These are phyloP conservation scores for Vinca minor DNA, from an alignment of 257 asterid genomes.

Conservation along the genomic window DNA sequence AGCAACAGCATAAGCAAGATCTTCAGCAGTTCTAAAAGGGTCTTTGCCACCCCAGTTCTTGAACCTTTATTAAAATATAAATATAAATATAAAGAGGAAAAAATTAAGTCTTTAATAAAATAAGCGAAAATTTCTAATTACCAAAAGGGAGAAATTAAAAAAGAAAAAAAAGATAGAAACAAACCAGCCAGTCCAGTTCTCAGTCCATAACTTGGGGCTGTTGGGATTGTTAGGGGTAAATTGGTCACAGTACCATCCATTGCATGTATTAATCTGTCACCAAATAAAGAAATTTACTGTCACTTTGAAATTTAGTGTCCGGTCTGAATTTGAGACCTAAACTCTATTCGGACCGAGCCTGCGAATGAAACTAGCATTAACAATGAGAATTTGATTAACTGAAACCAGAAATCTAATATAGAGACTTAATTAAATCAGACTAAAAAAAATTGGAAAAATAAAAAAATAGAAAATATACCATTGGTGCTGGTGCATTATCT, in stretches of 20 bases:
- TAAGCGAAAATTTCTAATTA: too few relatives aligned
- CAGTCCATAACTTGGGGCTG: conserved; percentile 86
- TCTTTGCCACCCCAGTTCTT: conserved; percentile 60
- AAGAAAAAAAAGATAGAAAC: background rate
- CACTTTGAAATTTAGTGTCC: too few relatives aligned
- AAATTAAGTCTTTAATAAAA: background rate
- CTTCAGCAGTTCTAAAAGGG: conserved; percentile 64
- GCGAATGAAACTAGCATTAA: too few relatives aligned
- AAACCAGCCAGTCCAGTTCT: conserved; percentile 90
- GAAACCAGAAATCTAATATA: too few relatives aligned
- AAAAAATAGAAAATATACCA: conserved; percentile 25
- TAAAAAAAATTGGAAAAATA: background rate
- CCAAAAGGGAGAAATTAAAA: too few relatives aligned
- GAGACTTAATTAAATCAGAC: background rate
- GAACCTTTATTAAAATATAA: conserved; percentile 33
- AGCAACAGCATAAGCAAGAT: conserved; percentile 65
- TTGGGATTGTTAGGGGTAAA: conserved; percentile 50
- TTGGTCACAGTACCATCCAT: conserved; percentile 64
- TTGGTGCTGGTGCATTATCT: conserved; percentile 52
- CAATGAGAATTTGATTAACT: too few relatives aligned
- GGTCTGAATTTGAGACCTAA: too few relatives aligned
- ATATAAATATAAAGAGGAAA: background rate
- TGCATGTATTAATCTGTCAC: conserved; percentile 58
- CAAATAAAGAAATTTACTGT: background rate
- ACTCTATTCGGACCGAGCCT: too few relatives aligned